These are phyloP conservation scores for Mortierella antarctica DNA, from an alignment of 192 early-diverging fungal genomes.

Conservation along the genomic window DNA sequence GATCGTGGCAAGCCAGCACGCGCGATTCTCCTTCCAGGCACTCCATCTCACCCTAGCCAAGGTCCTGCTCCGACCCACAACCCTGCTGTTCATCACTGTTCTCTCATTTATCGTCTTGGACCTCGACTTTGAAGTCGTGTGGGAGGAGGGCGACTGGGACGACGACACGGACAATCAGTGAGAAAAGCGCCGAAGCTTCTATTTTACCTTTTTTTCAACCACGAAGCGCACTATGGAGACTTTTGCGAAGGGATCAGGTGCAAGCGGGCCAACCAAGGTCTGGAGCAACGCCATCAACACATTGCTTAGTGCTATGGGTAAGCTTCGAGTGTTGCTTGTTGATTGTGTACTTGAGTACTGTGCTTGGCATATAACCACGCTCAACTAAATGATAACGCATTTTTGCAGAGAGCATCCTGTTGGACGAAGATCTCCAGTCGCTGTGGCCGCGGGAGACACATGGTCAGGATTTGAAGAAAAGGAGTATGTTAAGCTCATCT, in stretches of 20 bases:
- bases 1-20: conserved; percentile 4
- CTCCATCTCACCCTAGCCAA: conserved; percentile 30
- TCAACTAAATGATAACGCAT: neutral
- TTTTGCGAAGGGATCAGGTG: neutral
- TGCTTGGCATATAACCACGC: neutral
- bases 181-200: conserved; percentile 18
- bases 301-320: conserved; percentile 47
- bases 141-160: conserved; percentile 39
- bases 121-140: conserved; percentile 43
- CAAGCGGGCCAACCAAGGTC: conserved; percentile 22
- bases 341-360: neutral
- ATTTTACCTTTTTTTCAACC: neutral
- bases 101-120: conserved; percentile 36
- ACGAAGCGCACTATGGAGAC: conserved; percentile 1
- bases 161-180: conserved; percentile 22
- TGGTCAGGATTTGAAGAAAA: conserved; percentile 35
- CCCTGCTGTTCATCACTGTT: conserved; percentile 22
- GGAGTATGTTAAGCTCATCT: conserved; percentile 4
- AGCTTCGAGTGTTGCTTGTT: neutral
- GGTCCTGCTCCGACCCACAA: conserved; percentile 21
- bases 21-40: conserved; percentile 36
- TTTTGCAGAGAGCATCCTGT: conserved; percentile 42
- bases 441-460: conserved; percentile 44
- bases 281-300: conserved; percentile 53
- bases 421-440: conserved; percentile 45